phyloP scores from a whole-genome alignment of 345 rosid genomes.

The Bruguiera sexangula region DNA sequence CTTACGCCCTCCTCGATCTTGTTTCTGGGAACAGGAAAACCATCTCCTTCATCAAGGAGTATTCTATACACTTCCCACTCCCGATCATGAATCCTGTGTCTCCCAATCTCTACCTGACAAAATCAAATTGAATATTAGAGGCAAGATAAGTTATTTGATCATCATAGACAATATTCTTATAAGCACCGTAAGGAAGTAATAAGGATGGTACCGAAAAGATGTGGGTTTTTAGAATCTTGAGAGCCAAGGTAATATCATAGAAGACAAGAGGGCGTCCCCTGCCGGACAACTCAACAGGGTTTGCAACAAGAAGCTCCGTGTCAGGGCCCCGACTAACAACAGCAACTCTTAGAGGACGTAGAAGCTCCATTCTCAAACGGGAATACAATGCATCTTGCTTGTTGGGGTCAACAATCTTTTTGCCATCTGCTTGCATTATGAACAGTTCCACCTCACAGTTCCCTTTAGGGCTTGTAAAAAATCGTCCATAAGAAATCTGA shows the following conservation, averaged over 20 bases:
- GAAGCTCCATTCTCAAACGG: slow-evolving; percentile 61
- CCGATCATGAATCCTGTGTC: slow-evolving; percentile 50
- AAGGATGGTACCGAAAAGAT: slow-evolving; percentile 52
- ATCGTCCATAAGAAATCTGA: slow-evolving; percentile 67
- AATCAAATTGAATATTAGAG: not conserved
- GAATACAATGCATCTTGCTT: slow-evolving; percentile 55
- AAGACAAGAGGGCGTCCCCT: slow-evolving; percentile 75
- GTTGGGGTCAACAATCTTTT: slow-evolving; percentile 55
- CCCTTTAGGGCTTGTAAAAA: slow-evolving; percentile 42
- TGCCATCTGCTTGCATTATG: slow-evolving; percentile 58
- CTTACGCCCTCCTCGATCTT: slow-evolving; percentile 51
- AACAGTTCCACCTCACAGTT: slow-evolving; percentile 58
- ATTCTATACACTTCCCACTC: slow-evolving; percentile 71
- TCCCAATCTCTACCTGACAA: slow-evolving; percentile 57
- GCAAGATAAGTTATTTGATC: not conserved
- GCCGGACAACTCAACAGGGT: slow-evolving; percentile 67
- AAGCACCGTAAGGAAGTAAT: not conserved
- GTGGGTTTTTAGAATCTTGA: slow-evolving; percentile 35
- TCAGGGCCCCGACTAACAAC: slow-evolving; percentile 66
- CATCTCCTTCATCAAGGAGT: slow-evolving; percentile 56
- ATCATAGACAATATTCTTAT: not conserved
- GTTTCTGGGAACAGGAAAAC: slow-evolving; percentile 33
- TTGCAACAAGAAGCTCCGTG: slow-evolving; percentile 62
- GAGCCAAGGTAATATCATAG: slow-evolving; percentile 59
- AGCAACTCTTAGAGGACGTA: slow-evolving; percentile 53